Evolutionary conservation across 495 filamentous ascomycete genomes (phyloP).

Genomic region (Aspergillus leporis): DNA sequence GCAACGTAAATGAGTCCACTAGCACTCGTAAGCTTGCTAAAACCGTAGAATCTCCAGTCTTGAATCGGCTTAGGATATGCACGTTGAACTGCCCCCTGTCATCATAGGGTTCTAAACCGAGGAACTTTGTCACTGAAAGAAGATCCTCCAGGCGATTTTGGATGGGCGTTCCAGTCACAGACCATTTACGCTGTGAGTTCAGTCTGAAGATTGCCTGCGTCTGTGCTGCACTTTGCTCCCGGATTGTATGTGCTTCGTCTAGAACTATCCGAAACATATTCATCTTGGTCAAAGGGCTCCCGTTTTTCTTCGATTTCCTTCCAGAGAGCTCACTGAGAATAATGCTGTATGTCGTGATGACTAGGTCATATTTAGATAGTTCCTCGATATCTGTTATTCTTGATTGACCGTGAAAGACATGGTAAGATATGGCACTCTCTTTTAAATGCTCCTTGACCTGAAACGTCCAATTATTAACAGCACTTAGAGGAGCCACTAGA

Average conservation of each 20-base stretch:
- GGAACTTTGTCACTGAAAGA: slow-evolving; percentile 83
- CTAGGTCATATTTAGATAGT: slow-evolving; percentile 73
- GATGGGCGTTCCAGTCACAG: slow-evolving; percentile 89
- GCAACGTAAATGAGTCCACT: slow-evolving; percentile 87
- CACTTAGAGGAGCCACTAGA: slow-evolving; percentile 87
- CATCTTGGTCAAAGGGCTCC: slow-evolving; percentile 68
- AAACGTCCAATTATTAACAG: slow-evolving; percentile 87
- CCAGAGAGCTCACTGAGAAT: slow-evolving; percentile 74
- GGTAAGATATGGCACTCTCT: slow-evolving; percentile 59
- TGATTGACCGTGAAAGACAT: slow-evolving; percentile 82
- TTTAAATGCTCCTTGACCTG: slow-evolving; percentile 83
- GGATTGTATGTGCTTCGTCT: slow-evolving; percentile 93
- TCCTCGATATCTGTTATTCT: slow-evolving; percentile 65
- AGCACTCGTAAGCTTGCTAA: slow-evolving; percentile 84
- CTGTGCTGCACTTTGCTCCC: slow-evolving; percentile 75
- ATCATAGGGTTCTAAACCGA: slow-evolving; percentile 84
- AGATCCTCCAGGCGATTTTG: slow-evolving; percentile 93
- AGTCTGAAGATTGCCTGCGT: slow-evolving; percentile 85
- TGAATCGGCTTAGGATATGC: slow-evolving; percentile 79
- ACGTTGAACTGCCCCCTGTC: slow-evolving; percentile 71
- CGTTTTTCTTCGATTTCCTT: slow-evolving; percentile 57
- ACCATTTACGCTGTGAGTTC: slow-evolving; percentile 83
- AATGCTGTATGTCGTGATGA: slow-evolving; percentile 90
- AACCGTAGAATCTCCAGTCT: slow-evolving; percentile 73
- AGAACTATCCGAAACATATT: slow-evolving; percentile 95